Evolutionary conservation across 2,329 filamentous ascomycete genomes (phyloP), one percentile per base, ranked within the genome.

Genomic region (Hymenoscyphus albidus): DNA sequence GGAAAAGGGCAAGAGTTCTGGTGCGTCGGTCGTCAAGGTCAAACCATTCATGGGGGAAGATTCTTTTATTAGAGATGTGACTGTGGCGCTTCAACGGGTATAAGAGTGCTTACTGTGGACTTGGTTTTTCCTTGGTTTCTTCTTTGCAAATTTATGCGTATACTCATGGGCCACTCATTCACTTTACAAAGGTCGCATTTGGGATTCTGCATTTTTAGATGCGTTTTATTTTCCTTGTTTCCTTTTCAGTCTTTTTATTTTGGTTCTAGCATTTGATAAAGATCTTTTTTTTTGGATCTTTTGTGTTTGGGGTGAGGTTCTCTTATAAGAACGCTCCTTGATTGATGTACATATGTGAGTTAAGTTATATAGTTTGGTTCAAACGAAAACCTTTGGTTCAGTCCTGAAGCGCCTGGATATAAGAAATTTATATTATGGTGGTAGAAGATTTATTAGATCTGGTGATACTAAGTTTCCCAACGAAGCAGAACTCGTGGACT

Each of bases 51-150:
- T 56, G 12, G 56, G 42, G 14, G 60, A 67, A 14, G 62, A 67
- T 42, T 64, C 48, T 5, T 67, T 67, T 18, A 61, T 67, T 22
- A 58, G 63, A 22, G 62, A 67, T 27, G 27, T 67, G 14, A 67
- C 65, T 13, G 56, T 59, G 14, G 65, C 65, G n/a, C 65, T 67
- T 22, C 57, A 64, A 57, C 32, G 18, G 56, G 58, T 63, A 27
- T 63, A 44, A 58, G 27, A 18, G 27, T 32, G 9, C 35, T 18
- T 57, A 5, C n/a, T 57, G 13, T 57, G 35, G 35, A 10, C 35
- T 32, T 38, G 5, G 6, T 9, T 55, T 63, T 66, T 48, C 27
- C 31, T 35, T 57, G 13, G 5, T 57, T 5, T 54, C 14, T 7
- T 44, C n/a, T n/a, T n/a, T 44, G 16, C 13, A 1, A 16, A 27